phyloP scores from a whole-genome alignment of 2,329 filamentous ascomycete species.

The Alternaria sp. region DNA sequence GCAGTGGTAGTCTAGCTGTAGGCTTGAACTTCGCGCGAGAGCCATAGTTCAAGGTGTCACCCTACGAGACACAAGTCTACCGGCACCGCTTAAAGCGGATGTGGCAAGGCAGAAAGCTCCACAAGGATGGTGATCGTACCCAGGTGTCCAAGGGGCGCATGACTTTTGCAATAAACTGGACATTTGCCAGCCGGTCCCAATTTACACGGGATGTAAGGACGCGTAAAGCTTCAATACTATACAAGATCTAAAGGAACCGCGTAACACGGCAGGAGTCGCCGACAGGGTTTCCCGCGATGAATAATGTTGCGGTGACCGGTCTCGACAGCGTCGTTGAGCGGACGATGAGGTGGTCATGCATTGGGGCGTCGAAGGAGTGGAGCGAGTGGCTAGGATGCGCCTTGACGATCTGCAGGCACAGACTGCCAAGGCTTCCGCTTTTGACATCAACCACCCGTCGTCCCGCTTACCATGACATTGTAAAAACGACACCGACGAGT shows the following conservation, averaged over 20 bases:
- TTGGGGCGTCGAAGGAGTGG: constrained; percentile 26
- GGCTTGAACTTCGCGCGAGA: background rate
- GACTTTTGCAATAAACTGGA: constrained; percentile 25
- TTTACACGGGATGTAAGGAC: constrained; percentile 15
- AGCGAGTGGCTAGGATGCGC: constrained; percentile 25
- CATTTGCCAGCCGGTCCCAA: constrained; percentile 23
- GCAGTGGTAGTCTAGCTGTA: too few relatives aligned
- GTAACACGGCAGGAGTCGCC: constrained; percentile 14
- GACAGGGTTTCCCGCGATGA: background rate
- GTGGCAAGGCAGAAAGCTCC: constrained; percentile 13
- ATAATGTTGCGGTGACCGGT: constrained; percentile 10
- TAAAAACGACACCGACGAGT: background rate
- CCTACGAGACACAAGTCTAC: background rate
- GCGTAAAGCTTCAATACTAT: constrained; percentile 11
- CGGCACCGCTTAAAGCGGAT: constrained; percentile 12
- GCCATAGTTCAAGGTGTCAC: background rate
- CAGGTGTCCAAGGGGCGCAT: constrained; percentile 20
- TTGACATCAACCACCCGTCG: constrained; percentile 27
- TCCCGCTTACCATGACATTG: background rate
- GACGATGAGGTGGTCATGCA: constrained; percentile 34
- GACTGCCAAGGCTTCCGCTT: constrained; percentile 26
- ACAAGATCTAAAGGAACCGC: constrained; percentile 8
- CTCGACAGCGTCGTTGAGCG: constrained; percentile 28
- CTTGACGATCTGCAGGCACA: constrained; percentile 35
- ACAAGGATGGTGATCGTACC: constrained; percentile 21